Conservation (phyloP, 169 alveolate genomes). For the Blepharisma undulans region DNA sequence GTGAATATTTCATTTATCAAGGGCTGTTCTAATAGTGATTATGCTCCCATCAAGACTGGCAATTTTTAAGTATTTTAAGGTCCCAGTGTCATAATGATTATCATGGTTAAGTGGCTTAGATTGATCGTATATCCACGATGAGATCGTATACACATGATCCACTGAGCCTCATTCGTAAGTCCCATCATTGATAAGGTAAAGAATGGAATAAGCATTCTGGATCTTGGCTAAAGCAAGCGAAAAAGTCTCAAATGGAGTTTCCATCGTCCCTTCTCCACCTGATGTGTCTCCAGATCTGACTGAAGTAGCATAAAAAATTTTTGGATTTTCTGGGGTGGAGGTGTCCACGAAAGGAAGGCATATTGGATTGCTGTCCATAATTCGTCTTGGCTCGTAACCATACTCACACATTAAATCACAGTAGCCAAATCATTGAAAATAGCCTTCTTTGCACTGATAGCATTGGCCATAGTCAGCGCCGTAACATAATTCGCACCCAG, state of each 20-base stretch:
- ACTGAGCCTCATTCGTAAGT: background rate
- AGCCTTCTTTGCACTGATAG: background rate
- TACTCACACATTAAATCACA: background rate
- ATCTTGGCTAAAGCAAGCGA: background rate
- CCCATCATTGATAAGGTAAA: background rate
- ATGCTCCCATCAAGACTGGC: background rate
- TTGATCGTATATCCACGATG: background rate
- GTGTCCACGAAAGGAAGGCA: background rate
- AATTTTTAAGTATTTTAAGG: background rate
- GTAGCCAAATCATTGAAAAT: background rate
- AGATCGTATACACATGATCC: background rate
- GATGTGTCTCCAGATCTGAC: background rate
- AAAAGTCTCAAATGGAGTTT: background rate
- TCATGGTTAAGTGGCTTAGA: background rate
- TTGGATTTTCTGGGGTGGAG: background rate
- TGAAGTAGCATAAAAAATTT: background rate
- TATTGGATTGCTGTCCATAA: background rate
- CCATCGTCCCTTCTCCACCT: background rate
- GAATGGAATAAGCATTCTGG: background rate
- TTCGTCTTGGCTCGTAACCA: background rate
- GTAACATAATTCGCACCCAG: background rate
- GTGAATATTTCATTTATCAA: background rate
- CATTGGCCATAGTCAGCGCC: background rate
- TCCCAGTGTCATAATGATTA: background rate
- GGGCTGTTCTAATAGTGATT: background rate